phyloP scores from a whole-genome alignment of 169 alveolate species.

The Besnoitia besnoiti region DNA sequence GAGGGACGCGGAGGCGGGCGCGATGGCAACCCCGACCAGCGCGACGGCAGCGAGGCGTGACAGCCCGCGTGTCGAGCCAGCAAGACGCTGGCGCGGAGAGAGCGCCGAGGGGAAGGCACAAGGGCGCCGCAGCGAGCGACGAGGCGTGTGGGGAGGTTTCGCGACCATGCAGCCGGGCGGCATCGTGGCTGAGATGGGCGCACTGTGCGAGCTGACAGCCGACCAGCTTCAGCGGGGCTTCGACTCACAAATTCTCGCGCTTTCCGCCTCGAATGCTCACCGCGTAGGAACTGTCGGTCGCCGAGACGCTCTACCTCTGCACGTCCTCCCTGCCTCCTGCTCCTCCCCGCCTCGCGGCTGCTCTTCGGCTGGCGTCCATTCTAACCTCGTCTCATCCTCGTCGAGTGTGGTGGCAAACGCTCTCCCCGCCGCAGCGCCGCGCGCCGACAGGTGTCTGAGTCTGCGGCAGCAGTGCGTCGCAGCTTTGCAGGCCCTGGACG shows the following conservation, averaged over 20 bases:
- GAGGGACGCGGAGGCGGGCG: neutral
- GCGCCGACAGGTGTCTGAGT: neutral
- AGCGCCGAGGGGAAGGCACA: neutral
- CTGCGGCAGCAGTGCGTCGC: constrained; percentile 1
- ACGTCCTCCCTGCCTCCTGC: neutral
- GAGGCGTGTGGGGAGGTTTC: no score
- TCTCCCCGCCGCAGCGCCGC: no score
- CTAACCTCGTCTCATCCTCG: no score
- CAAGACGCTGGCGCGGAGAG: no score
- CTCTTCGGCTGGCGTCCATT: no score
- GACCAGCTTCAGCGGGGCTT: constrained; percentile 30
- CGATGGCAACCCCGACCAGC: neutral
- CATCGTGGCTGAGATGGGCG: neutral
- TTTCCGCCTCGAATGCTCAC: neutral
- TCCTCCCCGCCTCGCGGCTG: neutral
- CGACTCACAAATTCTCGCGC: neutral
- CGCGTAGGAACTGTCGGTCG: neutral
- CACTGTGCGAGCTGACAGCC: neutral
- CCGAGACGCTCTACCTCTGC: no score
- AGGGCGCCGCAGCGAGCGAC: neutral
- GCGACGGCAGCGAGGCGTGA: neutral
- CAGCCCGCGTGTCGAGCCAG: neutral
- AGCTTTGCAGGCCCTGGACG: constrained; percentile 27
- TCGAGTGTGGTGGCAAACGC: no score
- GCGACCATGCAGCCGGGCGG: neutral